phyloP scores from a whole-genome alignment of 371 early-diverging fungal genomes.

The Apophysomyces trapeziformis region DNA sequence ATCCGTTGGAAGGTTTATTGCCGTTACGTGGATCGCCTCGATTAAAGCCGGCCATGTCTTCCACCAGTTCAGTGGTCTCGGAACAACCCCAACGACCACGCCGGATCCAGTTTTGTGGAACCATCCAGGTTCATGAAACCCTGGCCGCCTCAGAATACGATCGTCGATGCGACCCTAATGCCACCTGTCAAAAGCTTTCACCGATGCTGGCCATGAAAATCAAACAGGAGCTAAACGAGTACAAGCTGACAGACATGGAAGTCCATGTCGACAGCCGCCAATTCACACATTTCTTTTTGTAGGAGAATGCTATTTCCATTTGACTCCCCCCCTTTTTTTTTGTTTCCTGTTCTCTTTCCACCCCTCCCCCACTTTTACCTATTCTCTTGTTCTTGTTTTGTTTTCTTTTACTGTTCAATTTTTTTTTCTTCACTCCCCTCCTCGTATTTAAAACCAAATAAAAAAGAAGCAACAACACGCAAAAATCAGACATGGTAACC shows the following conservation, averaged over 20 bases:
- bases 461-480: no score
- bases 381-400: no score
- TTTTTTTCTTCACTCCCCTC: neutral
- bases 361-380: no score
- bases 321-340: neutral
- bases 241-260: conserved; percentile 75
- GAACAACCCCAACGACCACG: conserved; percentile 3
- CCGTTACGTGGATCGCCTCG: conserved; percentile 51
- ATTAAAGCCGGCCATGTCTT: conserved; percentile 41
- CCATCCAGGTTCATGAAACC: conserved; percentile 68
- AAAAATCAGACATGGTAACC: no score
- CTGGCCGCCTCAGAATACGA: conserved; percentile 73
- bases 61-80: conserved; percentile 31
- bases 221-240: conserved; percentile 79
- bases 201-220: conserved; percentile 72
- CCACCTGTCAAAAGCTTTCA: conserved; percentile 68
- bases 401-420: neutral
- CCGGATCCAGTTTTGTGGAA: conserved; percentile 56
- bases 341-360: neutral
- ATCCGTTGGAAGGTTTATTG: neutral
- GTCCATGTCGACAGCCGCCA: conserved; percentile 75
- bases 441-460: neutral
- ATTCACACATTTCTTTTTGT: conserved; percentile 77
- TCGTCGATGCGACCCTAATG: conserved; percentile 65
- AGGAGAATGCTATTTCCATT: conserved; percentile 20